phyloP scores from a whole-genome alignment of 495 filamentous ascomycete species.

The Trichoderma reesei region DNA sequence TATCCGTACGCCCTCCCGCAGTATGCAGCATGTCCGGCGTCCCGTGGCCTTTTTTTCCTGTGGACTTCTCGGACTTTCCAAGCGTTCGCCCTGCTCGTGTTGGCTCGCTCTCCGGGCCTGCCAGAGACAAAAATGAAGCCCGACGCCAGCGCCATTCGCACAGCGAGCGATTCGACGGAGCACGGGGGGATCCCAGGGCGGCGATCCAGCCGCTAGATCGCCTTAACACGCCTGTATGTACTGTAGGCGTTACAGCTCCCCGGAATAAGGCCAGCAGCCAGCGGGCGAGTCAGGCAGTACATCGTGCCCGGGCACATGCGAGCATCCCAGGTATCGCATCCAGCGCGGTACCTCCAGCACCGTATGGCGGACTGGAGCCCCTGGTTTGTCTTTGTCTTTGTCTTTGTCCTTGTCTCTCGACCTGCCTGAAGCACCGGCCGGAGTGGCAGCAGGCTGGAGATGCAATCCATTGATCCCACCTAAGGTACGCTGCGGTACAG shows the following conservation, averaged over 20 bases:
- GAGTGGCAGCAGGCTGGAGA: not conserved
- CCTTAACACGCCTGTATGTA: not conserved
- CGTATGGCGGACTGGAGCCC: slow-evolving; percentile 1
- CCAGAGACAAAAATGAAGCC: no score
- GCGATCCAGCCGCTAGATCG: slow-evolving; percentile 7
- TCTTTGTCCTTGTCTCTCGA: not conserved
- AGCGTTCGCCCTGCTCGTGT: not conserved
- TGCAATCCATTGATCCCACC: not conserved
- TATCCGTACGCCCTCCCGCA: not conserved
- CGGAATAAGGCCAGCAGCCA: not conserved
- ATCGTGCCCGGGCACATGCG: not conserved
- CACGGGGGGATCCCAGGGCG: not conserved
- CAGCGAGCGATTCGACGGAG: not conserved
- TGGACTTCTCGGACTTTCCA: not conserved
- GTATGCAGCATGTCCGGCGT: not conserved
- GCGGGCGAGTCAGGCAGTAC: not conserved
- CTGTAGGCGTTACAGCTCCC: not conserved
- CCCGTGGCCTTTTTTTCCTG: not conserved
- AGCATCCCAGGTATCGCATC: not conserved
- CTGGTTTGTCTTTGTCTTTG: slow-evolving; percentile 1
- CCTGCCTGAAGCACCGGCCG: slow-evolving; percentile 7
- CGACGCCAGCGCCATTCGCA: no score
- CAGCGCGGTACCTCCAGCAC: not conserved
- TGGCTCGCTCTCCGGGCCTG: not conserved
- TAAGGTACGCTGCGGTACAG: not conserved